Conservation (phyloP, 805 yeast genomes). For the Yamadazyma scolyti region DNA sequence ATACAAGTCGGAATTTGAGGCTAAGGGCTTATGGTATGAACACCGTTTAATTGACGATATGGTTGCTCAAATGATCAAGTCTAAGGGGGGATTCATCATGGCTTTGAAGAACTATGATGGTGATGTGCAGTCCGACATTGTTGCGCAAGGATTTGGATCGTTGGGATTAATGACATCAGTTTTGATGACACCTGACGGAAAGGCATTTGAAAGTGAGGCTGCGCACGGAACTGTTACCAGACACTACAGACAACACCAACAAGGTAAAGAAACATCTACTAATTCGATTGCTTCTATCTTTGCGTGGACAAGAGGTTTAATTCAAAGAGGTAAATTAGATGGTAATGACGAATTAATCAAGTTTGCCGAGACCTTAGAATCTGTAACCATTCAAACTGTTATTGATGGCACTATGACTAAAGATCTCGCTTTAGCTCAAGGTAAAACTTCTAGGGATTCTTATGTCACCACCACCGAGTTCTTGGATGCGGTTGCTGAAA, state of each 20-base stretch:
- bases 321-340: constrained; percentile 78
- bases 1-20: constrained; percentile 57
- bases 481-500: constrained; percentile 69
- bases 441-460: constrained; percentile 55
- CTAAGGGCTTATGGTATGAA: constrained; percentile 64
- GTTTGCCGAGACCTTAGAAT: constrained; percentile 63
- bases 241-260: constrained; percentile 78
- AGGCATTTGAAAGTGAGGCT: constrained; percentile 81
- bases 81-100: constrained; percentile 77
- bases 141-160: constrained; percentile 85
- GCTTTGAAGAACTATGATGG: constrained; percentile 85
- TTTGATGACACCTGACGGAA: constrained; percentile 79
- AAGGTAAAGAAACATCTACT: constrained; percentile 79
- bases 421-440: constrained; percentile 72
- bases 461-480: constrained; percentile 76
- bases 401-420: constrained; percentile 80
- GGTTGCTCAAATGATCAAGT: constrained; percentile 87
- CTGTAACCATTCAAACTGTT: constrained; percentile 69
- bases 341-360: constrained; percentile 64
- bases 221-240: constrained; percentile 89
- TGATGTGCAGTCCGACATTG: constrained; percentile 81
- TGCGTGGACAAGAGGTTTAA: constrained; percentile 84
- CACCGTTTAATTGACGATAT: constrained; percentile 83
- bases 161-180: constrained; percentile 83
- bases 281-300: constrained; percentile 83